phyloP scores from a whole-genome alignment of 2,329 filamentous ascomycete species.

The Colletotrichum phormii region DNA sequence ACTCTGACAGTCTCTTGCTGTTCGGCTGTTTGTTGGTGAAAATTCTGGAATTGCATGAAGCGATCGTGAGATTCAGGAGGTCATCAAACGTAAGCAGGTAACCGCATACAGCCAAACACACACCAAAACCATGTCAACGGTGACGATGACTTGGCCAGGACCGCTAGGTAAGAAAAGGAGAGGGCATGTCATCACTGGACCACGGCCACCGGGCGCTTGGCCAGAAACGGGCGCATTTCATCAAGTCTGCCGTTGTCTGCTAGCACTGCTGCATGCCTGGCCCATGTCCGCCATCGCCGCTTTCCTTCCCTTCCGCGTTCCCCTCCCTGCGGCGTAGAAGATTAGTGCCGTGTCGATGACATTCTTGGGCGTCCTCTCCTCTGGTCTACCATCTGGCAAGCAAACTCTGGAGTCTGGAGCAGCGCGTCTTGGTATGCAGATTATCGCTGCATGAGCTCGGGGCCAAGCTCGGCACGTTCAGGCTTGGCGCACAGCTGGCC shows the following conservation, averaged over 20 bases:
- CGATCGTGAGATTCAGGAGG: slow-evolving; percentile 3
- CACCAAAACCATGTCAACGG: not conserved
- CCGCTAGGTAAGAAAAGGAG: not conserved
- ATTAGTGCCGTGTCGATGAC: not conserved
- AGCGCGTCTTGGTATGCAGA: slow-evolving; percentile 24
- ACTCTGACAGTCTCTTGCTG: not conserved
- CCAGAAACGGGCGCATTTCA: slow-evolving; percentile 3
- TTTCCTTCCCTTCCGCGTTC: not conserved
- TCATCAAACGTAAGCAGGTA: not conserved
- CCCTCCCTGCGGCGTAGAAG: not conserved
- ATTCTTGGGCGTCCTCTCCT: not conserved
- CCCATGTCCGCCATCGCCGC: not conserved
- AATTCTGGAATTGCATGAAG: slow-evolving; percentile 4
- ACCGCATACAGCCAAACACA: not conserved
- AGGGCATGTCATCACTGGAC: not conserved
- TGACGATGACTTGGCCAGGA: not conserved
- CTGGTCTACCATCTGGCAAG: not conserved
- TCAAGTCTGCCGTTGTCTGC: not conserved
- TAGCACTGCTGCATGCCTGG: not conserved
- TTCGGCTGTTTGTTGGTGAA: not conserved
- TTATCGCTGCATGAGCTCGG: slow-evolving; percentile 31
- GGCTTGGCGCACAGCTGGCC: slow-evolving; percentile 21
- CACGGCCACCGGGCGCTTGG: slow-evolving; percentile 8
- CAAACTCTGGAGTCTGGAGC: not conserved
- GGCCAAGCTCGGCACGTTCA: slow-evolving; percentile 35